Evolutionary conservation across 148 eudicot species (phyloP), one percentile per base, ranked within the genome.

Genomic region (Fagopyrum tataricum): DNA sequence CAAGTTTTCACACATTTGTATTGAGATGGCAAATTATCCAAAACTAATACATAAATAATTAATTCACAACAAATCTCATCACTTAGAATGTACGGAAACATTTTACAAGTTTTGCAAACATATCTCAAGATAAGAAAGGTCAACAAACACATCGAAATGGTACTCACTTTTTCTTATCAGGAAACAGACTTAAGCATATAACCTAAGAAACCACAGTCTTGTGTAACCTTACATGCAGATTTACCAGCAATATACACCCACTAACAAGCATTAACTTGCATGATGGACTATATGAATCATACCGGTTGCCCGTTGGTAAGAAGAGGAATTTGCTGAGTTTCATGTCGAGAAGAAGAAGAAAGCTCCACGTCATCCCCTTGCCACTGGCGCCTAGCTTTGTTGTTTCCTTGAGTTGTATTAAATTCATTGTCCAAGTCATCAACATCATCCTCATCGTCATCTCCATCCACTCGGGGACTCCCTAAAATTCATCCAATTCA

Each of bases 401-500:
- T 83, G 74, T 85, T 83, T 75, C 82, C 92, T 77, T 85, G 85
- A 37, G 81, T 42, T 75, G 87, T 88, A 70, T 85, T 80, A 55
- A 94, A 94, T 81, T 94, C 98, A 75, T 91, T 94, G 73, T 94
- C 98, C 62, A 94, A 66, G 83, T 94, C 98, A 82, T 94, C 98
- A 78, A 83, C 80, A 81, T 87, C 98, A 75, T 95, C 98, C 83
- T 95, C 98, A 44, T 95, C 98, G 49, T 95, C 98, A 79, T 90
- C 96, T 76, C 92, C 96, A 15, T 84, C 78, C 80, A 90, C 92
- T 74, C 96, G 79, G 71, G 89, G 81, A 79, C 96, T 84, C 79
- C 96, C 96, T 90, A 79, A 67, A 20, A 17, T 37, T 51, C 68
- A 78, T 6, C 49, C 72, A 15, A 18, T 18, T 42, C 20, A n/a